phyloP scores from a whole-genome alignment of 257 asterid species.

The Fraxinus pennsylvanica region DNA sequence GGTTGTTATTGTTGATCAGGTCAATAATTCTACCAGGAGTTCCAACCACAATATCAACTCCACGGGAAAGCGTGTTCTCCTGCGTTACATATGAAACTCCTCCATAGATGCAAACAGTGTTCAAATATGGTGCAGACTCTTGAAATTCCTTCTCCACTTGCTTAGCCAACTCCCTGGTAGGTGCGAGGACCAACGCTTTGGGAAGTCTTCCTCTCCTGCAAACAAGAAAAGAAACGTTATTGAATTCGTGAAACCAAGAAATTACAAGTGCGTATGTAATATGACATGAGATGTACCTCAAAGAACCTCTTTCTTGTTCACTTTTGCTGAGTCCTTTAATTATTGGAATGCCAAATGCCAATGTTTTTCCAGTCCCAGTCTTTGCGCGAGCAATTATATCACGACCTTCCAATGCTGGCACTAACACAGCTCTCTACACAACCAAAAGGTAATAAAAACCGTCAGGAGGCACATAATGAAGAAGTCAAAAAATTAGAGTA shows the following conservation, averaged over 20 bases:
- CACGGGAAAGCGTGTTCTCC: slow-evolving; percentile 77
- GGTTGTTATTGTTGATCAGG: slow-evolving; percentile 61
- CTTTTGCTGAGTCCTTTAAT: slow-evolving; percentile 63
- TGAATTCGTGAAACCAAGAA: slow-evolving; percentile 16
- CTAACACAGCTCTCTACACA: slow-evolving; percentile 84
- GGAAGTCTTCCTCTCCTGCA: slow-evolving; percentile 84
- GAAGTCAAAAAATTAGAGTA: neutral
- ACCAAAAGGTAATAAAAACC: slow-evolving; percentile 11
- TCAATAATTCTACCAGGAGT: slow-evolving; percentile 98
- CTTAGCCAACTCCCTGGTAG: slow-evolving; percentile 96
- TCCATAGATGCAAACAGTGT: slow-evolving; percentile 75
- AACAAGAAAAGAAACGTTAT: slow-evolving; percentile 23
- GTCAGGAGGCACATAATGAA: neutral
- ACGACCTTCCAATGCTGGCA: slow-evolving; percentile 89
- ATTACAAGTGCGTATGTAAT: neutral
- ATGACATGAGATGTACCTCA: slow-evolving; percentile 49
- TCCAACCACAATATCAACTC: slow-evolving; percentile 96
- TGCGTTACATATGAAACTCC: slow-evolving; percentile 83
- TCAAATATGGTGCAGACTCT: slow-evolving; percentile 81
- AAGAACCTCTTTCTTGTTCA: slow-evolving; percentile 52
- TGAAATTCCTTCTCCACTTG: slow-evolving; percentile 90
- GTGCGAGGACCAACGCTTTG: slow-evolving; percentile 88
- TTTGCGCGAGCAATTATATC: slow-evolving; percentile 98
- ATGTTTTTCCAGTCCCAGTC: slow-evolving; percentile 98
- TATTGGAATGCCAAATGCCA: slow-evolving; percentile 95